Evolutionary conservation across 148 eudicot species (phyloP).

Genomic region (Dysphania ambrosioides): DNA sequence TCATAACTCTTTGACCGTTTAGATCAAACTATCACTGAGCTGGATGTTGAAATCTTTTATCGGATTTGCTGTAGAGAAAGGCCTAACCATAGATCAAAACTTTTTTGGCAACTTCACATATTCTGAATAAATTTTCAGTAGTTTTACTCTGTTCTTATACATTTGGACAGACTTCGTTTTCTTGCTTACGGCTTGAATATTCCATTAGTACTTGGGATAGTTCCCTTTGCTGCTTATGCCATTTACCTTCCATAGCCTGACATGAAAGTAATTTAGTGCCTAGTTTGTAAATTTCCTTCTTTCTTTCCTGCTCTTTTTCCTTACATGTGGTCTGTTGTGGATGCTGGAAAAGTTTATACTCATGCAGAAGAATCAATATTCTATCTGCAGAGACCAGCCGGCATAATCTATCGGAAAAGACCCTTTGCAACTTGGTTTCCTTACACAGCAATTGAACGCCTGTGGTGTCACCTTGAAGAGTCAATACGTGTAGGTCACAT

Average conservation of each 20-base stretch:
- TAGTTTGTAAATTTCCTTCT: background rate
- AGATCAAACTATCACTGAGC: no score
- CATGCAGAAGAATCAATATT: background rate
- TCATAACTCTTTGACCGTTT: no score
- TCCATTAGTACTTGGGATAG: background rate
- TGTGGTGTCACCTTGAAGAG: constrained; percentile 86
- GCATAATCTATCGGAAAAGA: constrained; percentile 66
- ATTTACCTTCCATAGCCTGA: background rate
- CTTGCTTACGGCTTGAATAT: background rate
- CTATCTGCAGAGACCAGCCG: constrained; percentile 73
- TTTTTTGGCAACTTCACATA: background rate
- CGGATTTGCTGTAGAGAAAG: no score
- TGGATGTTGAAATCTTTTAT: no score
- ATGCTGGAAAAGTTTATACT: background rate
- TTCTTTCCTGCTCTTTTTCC: background rate
- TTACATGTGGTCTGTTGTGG: background rate
- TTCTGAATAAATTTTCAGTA: background rate
- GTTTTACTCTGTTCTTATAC: background rate
- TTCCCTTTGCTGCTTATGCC: background rate
- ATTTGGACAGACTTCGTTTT: no score
- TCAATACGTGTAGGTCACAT: constrained; percentile 62
- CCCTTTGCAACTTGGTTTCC: constrained; percentile 92
- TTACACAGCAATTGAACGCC: constrained; percentile 69
- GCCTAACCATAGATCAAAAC: no score
- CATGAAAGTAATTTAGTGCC: background rate